Base-by-base conservation (phyloP, 2,329 filamentous ascomycete genomes). In the Bipolaris zeicola region DNA sequence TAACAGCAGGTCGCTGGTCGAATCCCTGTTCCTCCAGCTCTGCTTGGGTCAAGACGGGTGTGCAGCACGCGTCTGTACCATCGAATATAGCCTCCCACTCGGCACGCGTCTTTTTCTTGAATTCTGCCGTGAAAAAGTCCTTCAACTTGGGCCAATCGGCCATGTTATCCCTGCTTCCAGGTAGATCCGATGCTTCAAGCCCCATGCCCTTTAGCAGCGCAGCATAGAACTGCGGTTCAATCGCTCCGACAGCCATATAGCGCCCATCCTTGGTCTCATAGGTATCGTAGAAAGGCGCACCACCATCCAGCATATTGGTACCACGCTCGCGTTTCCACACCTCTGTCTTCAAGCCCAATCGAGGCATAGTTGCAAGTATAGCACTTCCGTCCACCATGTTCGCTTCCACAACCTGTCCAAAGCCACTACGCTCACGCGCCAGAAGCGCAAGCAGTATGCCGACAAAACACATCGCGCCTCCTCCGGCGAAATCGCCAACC, bases 321-420 rank as follows among this genome's bases (percentile, higher is more conserved):
- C 94, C 94, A 46, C 93, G 81, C 24, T 85, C 82, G 3, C 75
- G 74, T 64, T 80, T 73, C 81, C 91, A 93, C 37, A 87, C 71
- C 0, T 84, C 82, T 6, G 81, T 87, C 71, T 88, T 87, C 59
- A 82, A 80, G 26, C 82, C 81, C 58, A 96, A 79, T 33, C 94
- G 82, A 49, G 90, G 88, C 78, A 94, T 94, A 0, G 87, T 89
- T 1, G 89, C 88, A 24, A 98, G 79, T 75, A 94, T 94, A 34
- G 87, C 85, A 20, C 85, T 86, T 7, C 94, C 94, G 78, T 98
- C 94, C 11, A 97, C 94, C 94, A 98, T 98, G 76, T 96, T 97
- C 14, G 91, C 91, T 78, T 97, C 92, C 7, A 98, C 92, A 11
- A 97, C 88, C 77, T 97, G 94, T 0, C 94, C 94, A 2, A 78